phyloP scores from a whole-genome alignment of 352 stramenopile species.

The Phytophthora pisi region DNA sequence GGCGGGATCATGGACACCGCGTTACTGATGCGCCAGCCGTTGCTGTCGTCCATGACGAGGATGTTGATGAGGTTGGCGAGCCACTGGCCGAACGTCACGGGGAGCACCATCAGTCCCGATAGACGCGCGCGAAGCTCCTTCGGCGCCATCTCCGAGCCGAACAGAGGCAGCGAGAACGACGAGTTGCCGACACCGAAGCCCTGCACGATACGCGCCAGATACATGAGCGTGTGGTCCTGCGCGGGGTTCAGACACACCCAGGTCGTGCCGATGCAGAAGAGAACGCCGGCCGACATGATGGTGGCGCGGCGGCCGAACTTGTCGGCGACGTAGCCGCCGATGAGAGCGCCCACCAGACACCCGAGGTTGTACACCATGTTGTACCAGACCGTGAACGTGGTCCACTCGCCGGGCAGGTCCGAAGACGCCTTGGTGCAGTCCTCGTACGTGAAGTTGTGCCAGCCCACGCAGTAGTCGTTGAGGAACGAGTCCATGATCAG shows the following conservation, averaged over 20 bases:
- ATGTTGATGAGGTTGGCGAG: slow-evolving; percentile 45
- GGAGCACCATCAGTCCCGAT: slow-evolving; percentile 41
- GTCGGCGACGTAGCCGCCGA: slow-evolving; percentile 39
- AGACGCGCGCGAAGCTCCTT: slow-evolving; percentile 43
- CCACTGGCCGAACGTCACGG: slow-evolving; percentile 34
- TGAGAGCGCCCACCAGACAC: slow-evolving; percentile 37
- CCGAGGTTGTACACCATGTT: slow-evolving; percentile 50
- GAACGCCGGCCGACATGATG: slow-evolving; percentile 35
- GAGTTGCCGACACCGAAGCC: slow-evolving; percentile 47
- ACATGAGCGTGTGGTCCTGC: slow-evolving; percentile 32
- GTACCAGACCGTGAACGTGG: slow-evolving; percentile 41
- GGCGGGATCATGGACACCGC: slow-evolving; percentile 40
- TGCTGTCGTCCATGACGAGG: slow-evolving; percentile 26
- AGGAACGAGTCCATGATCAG: slow-evolving; percentile 44
- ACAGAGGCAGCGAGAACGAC: slow-evolving; percentile 44
- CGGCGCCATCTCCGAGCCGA: slow-evolving; percentile 45
- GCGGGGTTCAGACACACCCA: slow-evolving; percentile 39
- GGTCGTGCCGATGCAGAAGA: slow-evolving; percentile 41
- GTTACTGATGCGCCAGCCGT: slow-evolving; percentile 46
- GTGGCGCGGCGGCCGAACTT: slow-evolving; percentile 33
- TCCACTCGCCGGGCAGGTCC: slow-evolving; percentile 35
- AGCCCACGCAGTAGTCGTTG: slow-evolving; percentile 47
- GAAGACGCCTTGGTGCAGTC: slow-evolving; percentile 28
- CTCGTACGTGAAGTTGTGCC: slow-evolving; percentile 38
- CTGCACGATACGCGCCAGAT: slow-evolving; percentile 37